Percentiles rank a stretch among this genome's conserved stretches.
Evolutionary conservation across 108 stramenopile genomes (phyloP).

Genomic region (Cylindrotheca fusiformis): DNA sequence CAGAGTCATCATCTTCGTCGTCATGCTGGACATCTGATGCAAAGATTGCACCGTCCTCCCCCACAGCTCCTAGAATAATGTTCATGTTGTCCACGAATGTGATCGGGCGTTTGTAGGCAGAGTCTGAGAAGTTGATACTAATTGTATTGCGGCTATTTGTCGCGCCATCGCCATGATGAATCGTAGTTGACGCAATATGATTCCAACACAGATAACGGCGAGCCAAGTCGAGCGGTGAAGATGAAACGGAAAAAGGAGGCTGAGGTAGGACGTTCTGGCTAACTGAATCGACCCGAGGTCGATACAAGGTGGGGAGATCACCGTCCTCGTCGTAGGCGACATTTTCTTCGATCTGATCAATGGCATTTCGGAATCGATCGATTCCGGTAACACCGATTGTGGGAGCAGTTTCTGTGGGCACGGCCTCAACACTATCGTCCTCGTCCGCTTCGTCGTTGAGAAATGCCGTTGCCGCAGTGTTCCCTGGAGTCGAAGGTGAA

Average conservation of each 20-base stretch:
- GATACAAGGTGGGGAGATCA: neutral
- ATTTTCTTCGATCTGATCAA: too few relatives aligned
- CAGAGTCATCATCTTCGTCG: conserved; percentile 50
- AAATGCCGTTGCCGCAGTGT: too few relatives aligned
- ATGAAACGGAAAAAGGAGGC: conserved; percentile 73
- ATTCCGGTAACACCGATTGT: neutral
- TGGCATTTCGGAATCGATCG: neutral
- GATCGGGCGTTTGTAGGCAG: conserved; percentile 54
- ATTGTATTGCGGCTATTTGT: conserved; percentile 39
- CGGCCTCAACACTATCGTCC: conserved; percentile 30
- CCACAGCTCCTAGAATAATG: conserved; percentile 78
- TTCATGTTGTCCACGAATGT: conserved; percentile 71
- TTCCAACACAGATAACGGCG: conserved; percentile 88
- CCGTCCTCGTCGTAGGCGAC: conserved; percentile 18
- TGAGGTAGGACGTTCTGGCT: too few relatives aligned
- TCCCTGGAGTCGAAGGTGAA: too few relatives aligned
- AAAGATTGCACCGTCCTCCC: conserved; percentile 80
- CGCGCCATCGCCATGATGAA: conserved; percentile 45
- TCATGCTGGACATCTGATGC: conserved; percentile 70
- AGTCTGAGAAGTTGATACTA: conserved; percentile 72
- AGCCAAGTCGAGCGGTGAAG: conserved; percentile 62
- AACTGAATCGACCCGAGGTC: too few relatives aligned
- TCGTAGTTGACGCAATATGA: conserved; percentile 67
- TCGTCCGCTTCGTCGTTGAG: conserved; percentile 60
- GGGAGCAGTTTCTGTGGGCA: conserved; percentile 5